phyloP scores from a whole-genome alignment of 176 grass and related monocot species.

The Oryza nivara region DNA sequence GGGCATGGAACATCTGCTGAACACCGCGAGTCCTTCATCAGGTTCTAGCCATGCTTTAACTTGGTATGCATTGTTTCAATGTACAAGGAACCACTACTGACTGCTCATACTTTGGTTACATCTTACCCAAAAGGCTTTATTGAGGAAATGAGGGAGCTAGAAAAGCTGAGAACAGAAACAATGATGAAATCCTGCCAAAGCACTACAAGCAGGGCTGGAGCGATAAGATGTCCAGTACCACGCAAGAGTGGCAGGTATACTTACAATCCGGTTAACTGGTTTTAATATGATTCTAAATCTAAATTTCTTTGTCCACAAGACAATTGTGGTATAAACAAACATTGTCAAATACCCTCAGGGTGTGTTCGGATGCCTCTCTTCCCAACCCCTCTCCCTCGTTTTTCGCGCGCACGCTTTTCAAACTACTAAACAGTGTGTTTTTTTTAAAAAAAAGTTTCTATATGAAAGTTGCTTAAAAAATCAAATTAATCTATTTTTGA shows the following conservation, averaged over 20 bases:
- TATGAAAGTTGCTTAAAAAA: too few relatives aligned
- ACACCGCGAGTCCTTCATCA: slow-evolving; percentile 39
- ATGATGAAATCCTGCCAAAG: slow-evolving; percentile 52
- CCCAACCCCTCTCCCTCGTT: too few relatives aligned
- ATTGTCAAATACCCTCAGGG: background rate
- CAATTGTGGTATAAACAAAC: background rate
- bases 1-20: slow-evolving; percentile 50
- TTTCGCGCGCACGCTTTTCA: too few relatives aligned
- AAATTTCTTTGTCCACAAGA: background rate
- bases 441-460: too few relatives aligned
- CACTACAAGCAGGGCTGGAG: slow-evolving; percentile 35
- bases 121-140: slow-evolving; percentile 33
- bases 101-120: background rate
- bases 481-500: too few relatives aligned
- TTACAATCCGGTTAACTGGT: background rate
- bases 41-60: slow-evolving; percentile 31
- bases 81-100: background rate
- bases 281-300: background rate
- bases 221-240: slow-evolving; percentile 56
- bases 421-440: too few relatives aligned
- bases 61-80: background rate
- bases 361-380: too few relatives aligned
- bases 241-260: slow-evolving; percentile 54
- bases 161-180: slow-evolving; percentile 39
- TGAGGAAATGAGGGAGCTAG: slow-evolving; percentile 47